Percentiles rank a stretch among this genome's conserved stretches.
These are phyloP conservation scores for Neonectria hederae DNA, from an alignment of 2,329 filamentous ascomycete genomes.

Conservation along the genomic window DNA sequence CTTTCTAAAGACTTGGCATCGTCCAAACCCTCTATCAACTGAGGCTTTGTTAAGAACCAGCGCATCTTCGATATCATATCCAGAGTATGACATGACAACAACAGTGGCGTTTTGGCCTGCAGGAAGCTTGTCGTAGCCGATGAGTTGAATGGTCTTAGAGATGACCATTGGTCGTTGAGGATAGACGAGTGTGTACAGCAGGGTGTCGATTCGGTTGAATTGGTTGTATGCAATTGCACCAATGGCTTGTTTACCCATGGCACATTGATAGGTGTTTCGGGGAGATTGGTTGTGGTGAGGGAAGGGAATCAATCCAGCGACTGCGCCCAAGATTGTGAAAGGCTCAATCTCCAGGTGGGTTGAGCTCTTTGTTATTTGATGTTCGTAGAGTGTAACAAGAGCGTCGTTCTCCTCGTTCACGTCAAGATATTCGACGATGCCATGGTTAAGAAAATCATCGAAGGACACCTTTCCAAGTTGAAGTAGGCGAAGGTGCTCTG, in stretches of 20 bases:
- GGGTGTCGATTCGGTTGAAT: conserved; percentile 94
- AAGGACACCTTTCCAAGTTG: conserved; percentile 88
- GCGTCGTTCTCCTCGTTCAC: conserved; percentile 99
- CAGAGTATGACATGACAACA: conserved; percentile 98
- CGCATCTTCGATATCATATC: conserved; percentile 99
- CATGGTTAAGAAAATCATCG: conserved; percentile 90
- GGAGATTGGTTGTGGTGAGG: conserved; percentile 99
- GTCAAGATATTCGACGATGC: conserved; percentile 94
- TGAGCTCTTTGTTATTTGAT: conserved; percentile 81
- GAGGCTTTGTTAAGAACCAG: conserved; percentile 97
- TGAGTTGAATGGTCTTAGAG: conserved; percentile 93
- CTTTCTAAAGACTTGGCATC: conserved; percentile 98
- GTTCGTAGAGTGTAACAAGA: conserved; percentile 89
- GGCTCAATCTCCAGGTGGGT: conserved; percentile 98
- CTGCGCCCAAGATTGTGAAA: conserved; percentile 94
- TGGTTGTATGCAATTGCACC: conserved; percentile 98
- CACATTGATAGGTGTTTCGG: conserved; percentile 98
- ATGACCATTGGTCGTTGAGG: conserved; percentile 98
- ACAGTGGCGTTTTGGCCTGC: conserved; percentile 97
- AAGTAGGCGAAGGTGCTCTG: conserved; percentile 80
- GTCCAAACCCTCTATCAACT: conserved; percentile 91
- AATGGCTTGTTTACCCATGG: conserved; percentile 99
- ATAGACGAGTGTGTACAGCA: conserved; percentile 97
- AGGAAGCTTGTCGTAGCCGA: conserved; percentile 96
- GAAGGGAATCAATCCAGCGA: conserved; percentile 95